Percentiles rank a stretch among this genome's conserved stretches.
Evolutionary conservation across 371 early-diverging fungal species (phyloP).

Genomic region (Rhizopus microsporus): DNA sequence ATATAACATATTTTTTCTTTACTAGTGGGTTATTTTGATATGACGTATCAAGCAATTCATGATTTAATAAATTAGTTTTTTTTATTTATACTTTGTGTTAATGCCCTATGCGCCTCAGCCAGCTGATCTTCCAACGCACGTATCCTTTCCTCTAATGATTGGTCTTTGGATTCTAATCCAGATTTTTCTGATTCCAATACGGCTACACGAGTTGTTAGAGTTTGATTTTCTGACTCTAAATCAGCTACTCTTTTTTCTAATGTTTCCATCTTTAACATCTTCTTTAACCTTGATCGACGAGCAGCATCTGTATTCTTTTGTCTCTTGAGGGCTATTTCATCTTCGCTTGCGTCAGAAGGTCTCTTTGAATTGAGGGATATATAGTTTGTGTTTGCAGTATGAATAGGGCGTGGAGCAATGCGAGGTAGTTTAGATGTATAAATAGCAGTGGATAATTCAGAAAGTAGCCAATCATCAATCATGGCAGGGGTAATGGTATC

Average conservation of each 20-base stretch:
- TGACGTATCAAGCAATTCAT: constrained; percentile 32
- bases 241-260: constrained; percentile 76
- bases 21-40: constrained; percentile 47
- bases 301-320: constrained; percentile 94
- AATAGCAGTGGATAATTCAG: constrained; percentile 9
- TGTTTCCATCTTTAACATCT: constrained; percentile 81
- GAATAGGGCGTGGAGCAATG: constrained; percentile 10
- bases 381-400: neutral
- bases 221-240: constrained; percentile 78
- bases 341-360: constrained; percentile 26
- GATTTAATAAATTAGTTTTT: constrained; percentile 11
- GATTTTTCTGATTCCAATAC: constrained; percentile 76
- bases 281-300: constrained; percentile 87
- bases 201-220: constrained; percentile 66
- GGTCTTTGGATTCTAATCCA: constrained; percentile 61
- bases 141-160: constrained; percentile 67
- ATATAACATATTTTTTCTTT: constrained; percentile 5
- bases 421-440: constrained; percentile 2
- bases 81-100: constrained; percentile 29
- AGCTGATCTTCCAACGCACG: constrained; percentile 70
- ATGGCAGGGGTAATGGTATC: constrained; percentile 5
- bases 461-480: constrained; percentile 28
- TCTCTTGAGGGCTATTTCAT: constrained; percentile 75
- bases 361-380: constrained; percentile 1
- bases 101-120: constrained; percentile 65